phyloP scores from a whole-genome alignment of 169 alveolate species.

The Eimeria sp. region DNA sequence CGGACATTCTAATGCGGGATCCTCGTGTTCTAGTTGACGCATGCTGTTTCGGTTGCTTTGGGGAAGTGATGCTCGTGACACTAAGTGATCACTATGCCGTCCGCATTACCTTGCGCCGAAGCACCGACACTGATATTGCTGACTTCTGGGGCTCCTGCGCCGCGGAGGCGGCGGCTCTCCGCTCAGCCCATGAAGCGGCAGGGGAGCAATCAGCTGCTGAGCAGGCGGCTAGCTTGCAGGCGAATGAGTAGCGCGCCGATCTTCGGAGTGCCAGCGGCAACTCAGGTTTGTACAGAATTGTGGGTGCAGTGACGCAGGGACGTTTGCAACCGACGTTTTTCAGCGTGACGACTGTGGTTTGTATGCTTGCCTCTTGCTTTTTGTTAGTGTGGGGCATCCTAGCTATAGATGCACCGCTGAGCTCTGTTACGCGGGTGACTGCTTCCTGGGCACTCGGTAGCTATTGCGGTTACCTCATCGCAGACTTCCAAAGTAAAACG shows the following conservation, averaged over 20 bases:
- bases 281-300: slow-evolving; percentile 17
- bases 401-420: neutral
- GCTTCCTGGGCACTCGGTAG: neutral
- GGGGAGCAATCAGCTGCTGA: slow-evolving; percentile 10
- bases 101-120: slow-evolving; percentile 88
- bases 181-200: slow-evolving; percentile 2
- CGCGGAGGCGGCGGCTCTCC: slow-evolving; percentile 64
- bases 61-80: slow-evolving; percentile 92
- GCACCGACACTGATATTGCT: slow-evolving; percentile 72
- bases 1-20: slow-evolving; percentile 91
- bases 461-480: neutral
- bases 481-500: neutral
- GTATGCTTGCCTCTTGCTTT: neutral
- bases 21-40: slow-evolving; percentile 89
- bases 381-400: neutral
- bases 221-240: slow-evolving; percentile 20
- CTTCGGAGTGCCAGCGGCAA: neutral
- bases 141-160: slow-evolving; percentile 76
- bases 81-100: slow-evolving; percentile 94
- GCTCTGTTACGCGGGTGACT: neutral
- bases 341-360: neutral
- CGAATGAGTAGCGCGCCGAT: slow-evolving; percentile 15
- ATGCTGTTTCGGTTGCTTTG: slow-evolving; percentile 87
- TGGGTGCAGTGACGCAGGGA: neutral
- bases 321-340: neutral